phyloP scores from a whole-genome alignment of 257 asterid genomes.

The Nicotiana obtusifolia region DNA sequence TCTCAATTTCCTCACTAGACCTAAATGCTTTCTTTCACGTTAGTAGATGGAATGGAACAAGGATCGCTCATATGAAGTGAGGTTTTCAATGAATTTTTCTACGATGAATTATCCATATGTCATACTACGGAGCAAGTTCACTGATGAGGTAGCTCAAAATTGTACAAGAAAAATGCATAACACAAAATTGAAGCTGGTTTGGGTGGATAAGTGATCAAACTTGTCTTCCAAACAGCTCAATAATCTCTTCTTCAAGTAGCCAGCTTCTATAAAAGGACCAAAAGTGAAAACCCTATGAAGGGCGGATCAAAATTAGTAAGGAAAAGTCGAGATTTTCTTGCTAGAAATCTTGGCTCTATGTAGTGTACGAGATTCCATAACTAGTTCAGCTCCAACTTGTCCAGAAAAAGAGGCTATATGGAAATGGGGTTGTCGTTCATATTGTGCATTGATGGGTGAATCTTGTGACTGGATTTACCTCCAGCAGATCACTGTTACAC shows the following conservation, averaged over 20 bases:
- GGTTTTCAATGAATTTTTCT: not conserved
- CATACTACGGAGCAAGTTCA: not conserved
- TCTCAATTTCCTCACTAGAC: not conserved
- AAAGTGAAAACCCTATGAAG: not conserved
- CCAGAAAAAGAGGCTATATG: not conserved
- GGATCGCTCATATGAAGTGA: not conserved
- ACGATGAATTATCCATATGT: not conserved
- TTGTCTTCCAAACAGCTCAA: not conserved
- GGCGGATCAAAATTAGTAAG: not conserved
- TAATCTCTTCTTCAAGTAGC: not conserved
- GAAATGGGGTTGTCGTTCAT: not conserved
- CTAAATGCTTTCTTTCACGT: not conserved
- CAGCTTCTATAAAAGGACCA: not conserved
- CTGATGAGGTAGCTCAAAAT: not conserved
- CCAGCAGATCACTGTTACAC: not conserved
- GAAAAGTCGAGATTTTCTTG: not conserved
- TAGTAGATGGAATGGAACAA: not conserved
- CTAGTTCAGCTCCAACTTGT: not conserved
- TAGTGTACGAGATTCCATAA: not conserved
- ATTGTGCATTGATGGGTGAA: not conserved
- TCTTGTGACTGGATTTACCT: slow-evolving; percentile 7
- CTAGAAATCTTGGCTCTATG: not conserved
- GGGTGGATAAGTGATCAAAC: not conserved
- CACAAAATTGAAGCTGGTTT: not conserved
- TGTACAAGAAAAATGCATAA: not conserved